Conservation (phyloP, 768 basidiomycete species). For the Panaeolus cyanescens region DNA sequence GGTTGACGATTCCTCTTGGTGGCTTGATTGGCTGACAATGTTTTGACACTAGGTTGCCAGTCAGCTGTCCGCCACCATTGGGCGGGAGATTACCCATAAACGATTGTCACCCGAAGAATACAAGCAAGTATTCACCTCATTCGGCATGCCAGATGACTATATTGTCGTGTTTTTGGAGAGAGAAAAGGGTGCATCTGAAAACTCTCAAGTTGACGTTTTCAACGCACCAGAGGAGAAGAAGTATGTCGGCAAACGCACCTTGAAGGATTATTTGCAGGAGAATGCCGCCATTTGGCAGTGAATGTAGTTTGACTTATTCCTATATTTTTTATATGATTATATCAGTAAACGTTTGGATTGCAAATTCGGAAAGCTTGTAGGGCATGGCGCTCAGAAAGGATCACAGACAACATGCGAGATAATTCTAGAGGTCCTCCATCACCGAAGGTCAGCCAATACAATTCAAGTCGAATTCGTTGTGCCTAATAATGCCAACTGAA, state of each 20-base stretch:
- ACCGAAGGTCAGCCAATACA: too few species aligned
- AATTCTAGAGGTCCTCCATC: too few species aligned
- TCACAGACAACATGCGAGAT: too few species aligned
- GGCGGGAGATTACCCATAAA: slow-evolving; percentile 20
- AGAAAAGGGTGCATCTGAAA: not conserved
- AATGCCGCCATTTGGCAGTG: not conserved
- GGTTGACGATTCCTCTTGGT: not conserved
- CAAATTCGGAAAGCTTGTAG: too few species aligned
- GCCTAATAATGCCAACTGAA: too few species aligned
- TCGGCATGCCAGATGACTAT: not conserved
- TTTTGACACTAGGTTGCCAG: slow-evolving; percentile 14
- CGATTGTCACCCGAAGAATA: slow-evolving; percentile 14
- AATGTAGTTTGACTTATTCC: too few species aligned
- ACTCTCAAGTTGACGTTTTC: not conserved
- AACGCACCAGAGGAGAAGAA: slow-evolving; percentile 8
- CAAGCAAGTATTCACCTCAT: not conserved
- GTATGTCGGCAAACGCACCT: slow-evolving; percentile 8
- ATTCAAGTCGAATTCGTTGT: too few species aligned
- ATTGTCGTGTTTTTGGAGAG: not conserved
- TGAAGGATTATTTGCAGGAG: slow-evolving; percentile 15
- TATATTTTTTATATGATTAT: too few species aligned
- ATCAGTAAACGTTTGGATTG: not conserved
- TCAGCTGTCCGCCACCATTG: slow-evolving; percentile 18
- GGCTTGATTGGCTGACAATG: too few species aligned
- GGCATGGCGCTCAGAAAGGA: too few species aligned